A percentile compares a stretch with the other conserved stretches of the same genome.
phyloP scores from a whole-genome alignment of 306 rosid genomes.

The Castanospermum australe region DNA sequence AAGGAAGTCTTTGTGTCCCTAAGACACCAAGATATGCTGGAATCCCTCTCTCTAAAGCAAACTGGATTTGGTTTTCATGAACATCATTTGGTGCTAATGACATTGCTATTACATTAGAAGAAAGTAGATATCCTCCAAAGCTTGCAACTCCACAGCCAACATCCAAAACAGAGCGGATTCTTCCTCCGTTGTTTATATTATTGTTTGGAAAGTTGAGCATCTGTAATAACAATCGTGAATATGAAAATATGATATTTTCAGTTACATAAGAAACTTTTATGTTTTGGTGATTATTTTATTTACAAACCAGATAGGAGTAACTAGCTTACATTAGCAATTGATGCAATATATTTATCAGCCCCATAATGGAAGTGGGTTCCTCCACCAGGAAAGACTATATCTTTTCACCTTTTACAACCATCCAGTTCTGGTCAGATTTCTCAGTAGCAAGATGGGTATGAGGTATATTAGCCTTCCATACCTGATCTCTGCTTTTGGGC shows the following conservation, averaged over 20 bases:
- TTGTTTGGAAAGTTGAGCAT: constrained; percentile 88
- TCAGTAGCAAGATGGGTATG: constrained; percentile 96
- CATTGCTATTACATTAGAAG: constrained; percentile 75
- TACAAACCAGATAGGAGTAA: constrained; percentile 18
- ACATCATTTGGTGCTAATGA: constrained; percentile 95
- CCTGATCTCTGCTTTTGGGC: constrained; percentile 97
- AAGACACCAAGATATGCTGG: constrained; percentile 93
- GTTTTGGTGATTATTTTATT: constrained; percentile 12
- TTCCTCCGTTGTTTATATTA: constrained; percentile 72
- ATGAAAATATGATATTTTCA: neutral
- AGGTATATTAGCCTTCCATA: constrained; percentile 93
- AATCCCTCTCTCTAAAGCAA: constrained; percentile 94
- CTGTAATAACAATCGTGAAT: constrained; percentile 43
- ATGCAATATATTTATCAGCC: constrained; percentile 87
- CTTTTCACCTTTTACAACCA: constrained; percentile 87
- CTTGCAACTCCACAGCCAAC: constrained; percentile 96
- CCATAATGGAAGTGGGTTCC: constrained; percentile 96
- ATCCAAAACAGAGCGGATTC: constrained; percentile 74
- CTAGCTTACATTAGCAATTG: constrained; percentile 78
- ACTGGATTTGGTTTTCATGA: constrained; percentile 95
- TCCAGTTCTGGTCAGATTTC: constrained; percentile 92
- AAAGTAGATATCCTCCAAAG: constrained; percentile 89
- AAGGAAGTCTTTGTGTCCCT: constrained; percentile 90
- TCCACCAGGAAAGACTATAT: constrained; percentile 88
- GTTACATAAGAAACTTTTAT: neutral